These are phyloP conservation scores for Lentinula lateritia DNA, from an alignment of 768 basidiomycete genomes.

Conservation along the genomic window DNA sequence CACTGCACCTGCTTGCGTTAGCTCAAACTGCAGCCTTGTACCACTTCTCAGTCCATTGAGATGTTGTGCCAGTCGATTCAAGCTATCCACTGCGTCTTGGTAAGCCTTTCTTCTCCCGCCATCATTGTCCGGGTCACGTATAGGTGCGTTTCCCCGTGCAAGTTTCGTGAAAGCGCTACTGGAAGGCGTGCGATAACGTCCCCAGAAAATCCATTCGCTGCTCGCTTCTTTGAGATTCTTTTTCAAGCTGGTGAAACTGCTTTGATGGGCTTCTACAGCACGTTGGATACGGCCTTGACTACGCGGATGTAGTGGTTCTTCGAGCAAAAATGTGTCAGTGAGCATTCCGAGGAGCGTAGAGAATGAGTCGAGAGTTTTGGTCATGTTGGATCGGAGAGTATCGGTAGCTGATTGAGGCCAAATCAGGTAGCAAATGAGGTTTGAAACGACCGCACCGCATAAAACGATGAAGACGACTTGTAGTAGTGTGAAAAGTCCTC, in stretches of 20 bases:
- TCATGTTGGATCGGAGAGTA: constrained; percentile 81
- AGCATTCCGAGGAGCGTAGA: constrained; percentile 79
- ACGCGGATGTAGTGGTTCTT: constrained; percentile 52
- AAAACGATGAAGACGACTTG: constrained; percentile 74
- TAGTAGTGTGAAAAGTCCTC: constrained; percentile 68
- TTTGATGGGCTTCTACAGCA: constrained; percentile 82
- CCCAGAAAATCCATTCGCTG: constrained; percentile 64
- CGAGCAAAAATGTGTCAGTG: constrained; percentile 81
- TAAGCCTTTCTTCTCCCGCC: constrained; percentile 53
- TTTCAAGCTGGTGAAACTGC: constrained; percentile 86
- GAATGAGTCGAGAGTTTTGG: constrained; percentile 81
- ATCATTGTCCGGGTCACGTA: constrained; percentile 10
- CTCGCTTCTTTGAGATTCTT: constrained; percentile 82
- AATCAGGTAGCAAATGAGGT: constrained; percentile 75
- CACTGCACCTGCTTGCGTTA: constrained; percentile 53
- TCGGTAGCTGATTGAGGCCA: constrained; percentile 85
- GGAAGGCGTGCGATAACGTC: constrained; percentile 9
- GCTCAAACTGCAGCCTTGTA: constrained; percentile 76
- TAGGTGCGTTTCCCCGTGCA: background rate
- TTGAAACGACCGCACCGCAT: constrained; percentile 72
- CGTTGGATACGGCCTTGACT: constrained; percentile 63
- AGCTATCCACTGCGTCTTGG: constrained; percentile 78
- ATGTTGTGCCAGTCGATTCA: constrained; percentile 92
- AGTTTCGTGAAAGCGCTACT: background rate
- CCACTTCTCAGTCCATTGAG: constrained; percentile 85